phyloP scores from a whole-genome alignment of 139 green algal species.

The Picochlorum costavermella region DNA sequence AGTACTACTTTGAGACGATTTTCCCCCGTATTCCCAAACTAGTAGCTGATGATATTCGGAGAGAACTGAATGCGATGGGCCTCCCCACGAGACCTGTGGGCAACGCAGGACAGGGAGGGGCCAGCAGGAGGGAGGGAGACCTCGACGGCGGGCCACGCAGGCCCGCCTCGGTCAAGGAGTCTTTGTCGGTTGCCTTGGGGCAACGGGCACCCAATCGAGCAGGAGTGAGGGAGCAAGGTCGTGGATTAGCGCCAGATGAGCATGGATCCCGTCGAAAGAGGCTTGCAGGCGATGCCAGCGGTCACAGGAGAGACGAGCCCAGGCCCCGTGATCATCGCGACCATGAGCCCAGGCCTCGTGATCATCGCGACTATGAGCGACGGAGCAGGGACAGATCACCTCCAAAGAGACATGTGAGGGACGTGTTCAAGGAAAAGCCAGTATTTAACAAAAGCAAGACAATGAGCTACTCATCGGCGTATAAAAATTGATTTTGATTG shows the following conservation, averaged over 20 bases:
- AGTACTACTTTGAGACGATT: slow-evolving; percentile 98
- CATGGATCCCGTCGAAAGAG: slow-evolving; percentile 2
- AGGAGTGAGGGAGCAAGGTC: slow-evolving; percentile 52
- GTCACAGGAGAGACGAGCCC: too few relatives aligned
- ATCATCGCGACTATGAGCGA: background rate
- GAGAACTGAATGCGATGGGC: slow-evolving; percentile 46
- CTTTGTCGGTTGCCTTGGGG: slow-evolving; percentile 82
- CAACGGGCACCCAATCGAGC: slow-evolving; percentile 84
- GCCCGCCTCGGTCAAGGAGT: slow-evolving; percentile 85
- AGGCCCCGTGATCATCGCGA: background rate
- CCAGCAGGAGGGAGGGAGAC: slow-evolving; percentile 65
- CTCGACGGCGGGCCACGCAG: slow-evolving; percentile 40
- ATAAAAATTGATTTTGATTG: background rate
- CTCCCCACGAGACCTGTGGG: slow-evolving; percentile 65
- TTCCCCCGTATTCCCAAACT: slow-evolving; percentile 90
- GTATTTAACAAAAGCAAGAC: background rate
- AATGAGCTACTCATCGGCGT: too few relatives aligned
- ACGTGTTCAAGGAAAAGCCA: slow-evolving; percentile 23
- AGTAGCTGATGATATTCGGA: slow-evolving; percentile 62
- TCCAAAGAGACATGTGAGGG: slow-evolving; percentile 5
- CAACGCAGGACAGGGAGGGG: slow-evolving; percentile 67
- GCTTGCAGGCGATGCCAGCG: too few relatives aligned
- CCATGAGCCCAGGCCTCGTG: background rate
- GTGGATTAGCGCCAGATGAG: slow-evolving; percentile 25
- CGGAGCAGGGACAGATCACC: background rate